Evolutionary conservation across 257 asterid genomes (phyloP).

Genomic region (Salvia splendens): DNA sequence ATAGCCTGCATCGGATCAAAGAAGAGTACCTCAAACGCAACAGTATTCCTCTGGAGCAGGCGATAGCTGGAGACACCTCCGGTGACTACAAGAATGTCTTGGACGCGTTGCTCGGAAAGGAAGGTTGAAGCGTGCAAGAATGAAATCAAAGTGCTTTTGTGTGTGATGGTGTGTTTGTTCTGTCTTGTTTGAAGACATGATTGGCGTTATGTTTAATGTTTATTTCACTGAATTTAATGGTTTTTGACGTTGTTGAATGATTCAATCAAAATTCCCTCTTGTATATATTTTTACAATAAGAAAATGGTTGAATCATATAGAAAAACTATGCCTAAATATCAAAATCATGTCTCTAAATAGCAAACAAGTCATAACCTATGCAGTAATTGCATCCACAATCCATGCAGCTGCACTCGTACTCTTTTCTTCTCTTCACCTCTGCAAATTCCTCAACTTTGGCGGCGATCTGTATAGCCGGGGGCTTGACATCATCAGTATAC

Average conservation of each 20-base stretch:
- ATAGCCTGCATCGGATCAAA: conserved; percentile 61
- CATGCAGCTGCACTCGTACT: conserved; percentile 34
- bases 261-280: too few species aligned
- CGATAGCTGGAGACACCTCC: conserved; percentile 70
- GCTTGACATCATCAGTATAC: conserved; percentile 43
- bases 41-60: conserved; percentile 63
- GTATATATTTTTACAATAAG: background rate
- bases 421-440: conserved; percentile 22
- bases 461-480: conserved; percentile 50
- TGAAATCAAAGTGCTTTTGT: background rate
- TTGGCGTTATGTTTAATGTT: conserved; percentile 1
- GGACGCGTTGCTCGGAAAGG: conserved; percentile 62
- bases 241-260: background rate
- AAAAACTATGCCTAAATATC: background rate
- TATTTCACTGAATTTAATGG: background rate
- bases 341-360: background rate
- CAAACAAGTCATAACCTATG: conserved; percentile 48
- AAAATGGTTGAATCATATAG: background rate
- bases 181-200: conserved; percentile 4
- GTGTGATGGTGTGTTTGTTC: conserved; percentile 7
- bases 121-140: conserved; percentile 30
- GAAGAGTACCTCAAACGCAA: conserved; percentile 69
- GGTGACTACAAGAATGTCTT: conserved; percentile 76
- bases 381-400: conserved; percentile 43
- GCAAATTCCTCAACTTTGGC: conserved; percentile 39